Evolutionary conservation across 805 yeast species (phyloP).

Genomic region (Kluyveromyces nonfermentans): DNA sequence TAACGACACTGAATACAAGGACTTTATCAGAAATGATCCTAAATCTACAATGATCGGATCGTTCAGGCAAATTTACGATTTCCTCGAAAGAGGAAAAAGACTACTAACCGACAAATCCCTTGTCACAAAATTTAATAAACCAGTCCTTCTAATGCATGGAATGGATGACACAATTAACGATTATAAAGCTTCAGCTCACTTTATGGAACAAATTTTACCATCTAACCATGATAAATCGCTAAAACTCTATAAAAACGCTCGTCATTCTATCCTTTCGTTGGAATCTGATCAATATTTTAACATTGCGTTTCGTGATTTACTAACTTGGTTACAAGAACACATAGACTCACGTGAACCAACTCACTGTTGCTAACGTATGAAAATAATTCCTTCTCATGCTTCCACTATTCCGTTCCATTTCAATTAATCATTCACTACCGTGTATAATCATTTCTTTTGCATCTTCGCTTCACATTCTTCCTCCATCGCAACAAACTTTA

Average conservation of each 20-base stretch:
- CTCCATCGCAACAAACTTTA: too few species aligned
- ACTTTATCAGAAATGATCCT: conserved; percentile 37
- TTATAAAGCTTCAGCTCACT: conserved; percentile 37
- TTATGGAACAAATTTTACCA: conserved; percentile 29
- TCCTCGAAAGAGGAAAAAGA: conserved; percentile 50
- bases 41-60: conserved; percentile 43
- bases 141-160: conserved; percentile 55
- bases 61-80: conserved; percentile 47
- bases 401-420: too few species aligned
- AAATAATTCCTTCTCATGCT: too few species aligned
- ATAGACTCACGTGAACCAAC: background rate
- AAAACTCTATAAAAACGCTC: conserved; percentile 18
- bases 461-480: too few species aligned
- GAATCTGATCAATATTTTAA: conserved; percentile 38
- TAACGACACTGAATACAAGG: conserved; percentile 36
- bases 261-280: conserved; percentile 37
- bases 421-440: too few species aligned
- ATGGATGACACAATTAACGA: conserved; percentile 53
- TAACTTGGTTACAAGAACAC: conserved; percentile 31
- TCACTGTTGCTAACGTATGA: too few species aligned
- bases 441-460: too few species aligned
- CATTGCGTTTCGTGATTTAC: conserved; percentile 29
- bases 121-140: conserved; percentile 32
- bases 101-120: conserved; percentile 33
- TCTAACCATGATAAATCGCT: conserved; percentile 19